These are phyloP conservation scores for Globisporangium middletonii DNA, from an alignment of 352 stramenopile genomes.

Conservation along the genomic window DNA sequence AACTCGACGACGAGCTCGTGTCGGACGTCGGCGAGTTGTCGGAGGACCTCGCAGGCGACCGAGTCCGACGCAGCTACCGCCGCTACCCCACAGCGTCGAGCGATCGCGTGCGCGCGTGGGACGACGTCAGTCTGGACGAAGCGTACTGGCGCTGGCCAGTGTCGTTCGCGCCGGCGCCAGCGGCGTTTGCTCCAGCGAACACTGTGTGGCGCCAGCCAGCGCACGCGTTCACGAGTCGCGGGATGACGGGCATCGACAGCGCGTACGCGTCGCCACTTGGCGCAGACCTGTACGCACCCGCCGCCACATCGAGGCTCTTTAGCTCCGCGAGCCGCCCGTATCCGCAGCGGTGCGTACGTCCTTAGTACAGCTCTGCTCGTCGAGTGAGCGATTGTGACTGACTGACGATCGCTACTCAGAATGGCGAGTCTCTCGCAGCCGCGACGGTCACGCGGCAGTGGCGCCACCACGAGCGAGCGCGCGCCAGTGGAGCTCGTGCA, in stretches of 20 bases:
- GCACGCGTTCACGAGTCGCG: not conserved
- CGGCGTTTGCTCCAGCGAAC: not conserved
- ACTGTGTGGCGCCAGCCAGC: constrained; percentile 9
- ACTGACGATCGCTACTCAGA: constrained; percentile 1
- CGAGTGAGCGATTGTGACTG: not conserved
- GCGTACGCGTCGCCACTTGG: not conserved
- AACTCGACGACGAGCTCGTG: constrained; percentile 19
- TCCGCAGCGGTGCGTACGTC: constrained; percentile 3
- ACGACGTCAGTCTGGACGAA: constrained; percentile 1
- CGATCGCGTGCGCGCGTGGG: constrained; percentile 8
- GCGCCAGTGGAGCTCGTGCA: constrained; percentile 26
- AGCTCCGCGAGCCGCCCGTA: not conserved
- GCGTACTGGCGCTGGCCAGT: constrained; percentile 4
- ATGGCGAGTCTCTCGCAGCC: constrained; percentile 11
- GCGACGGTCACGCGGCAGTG: not conserved
- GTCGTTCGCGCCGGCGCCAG: constrained; percentile 1
- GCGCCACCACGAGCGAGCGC: constrained; percentile 8
- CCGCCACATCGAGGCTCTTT: not conserved
- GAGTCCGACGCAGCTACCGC: not conserved
- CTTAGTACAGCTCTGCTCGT: not conserved
- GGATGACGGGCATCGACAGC: not conserved
- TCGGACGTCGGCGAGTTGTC: constrained; percentile 19
- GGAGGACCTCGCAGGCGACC: constrained; percentile 5
- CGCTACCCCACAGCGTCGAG: not conserved
- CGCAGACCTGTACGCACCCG: constrained; percentile 2